Percentiles rank a stretch among this genome's conserved stretches.
These are phyloP conservation scores for Elaeis oleifera DNA, from an alignment of 202 grass and related monocot species.

Conservation along the genomic window DNA sequence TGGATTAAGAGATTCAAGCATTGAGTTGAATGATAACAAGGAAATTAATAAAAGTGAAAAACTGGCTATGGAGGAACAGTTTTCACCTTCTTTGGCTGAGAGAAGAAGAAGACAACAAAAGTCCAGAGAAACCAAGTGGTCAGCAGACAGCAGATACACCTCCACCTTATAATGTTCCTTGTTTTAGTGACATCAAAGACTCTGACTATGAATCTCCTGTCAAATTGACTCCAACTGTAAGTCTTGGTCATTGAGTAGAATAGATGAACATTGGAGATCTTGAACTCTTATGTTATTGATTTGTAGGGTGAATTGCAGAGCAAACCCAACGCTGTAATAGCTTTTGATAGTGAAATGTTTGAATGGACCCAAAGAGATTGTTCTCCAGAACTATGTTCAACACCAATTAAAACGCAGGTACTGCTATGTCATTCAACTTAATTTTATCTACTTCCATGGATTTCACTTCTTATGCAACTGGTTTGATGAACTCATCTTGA, in stretches of 20 bases:
- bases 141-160: constrained; percentile 35
- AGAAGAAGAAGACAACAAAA: constrained; percentile 35
- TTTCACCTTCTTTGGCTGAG: constrained; percentile 70
- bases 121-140: constrained; percentile 33
- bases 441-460: background rate
- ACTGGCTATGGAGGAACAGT: constrained; percentile 15
- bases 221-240: constrained; percentile 56
- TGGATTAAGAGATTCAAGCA: constrained; percentile 34
- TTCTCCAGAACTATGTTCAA: constrained; percentile 71
- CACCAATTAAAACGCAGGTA: constrained; percentile 57
- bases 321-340: constrained; percentile 29
- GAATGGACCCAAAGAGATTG: constrained; percentile 79
- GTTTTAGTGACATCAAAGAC: constrained; percentile 75
- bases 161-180: constrained; percentile 48
- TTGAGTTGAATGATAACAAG: constrained; percentile 20
- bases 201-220: constrained; percentile 43
- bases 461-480: constrained; percentile 17
- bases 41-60: constrained; percentile 22
- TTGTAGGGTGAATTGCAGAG: constrained; percentile 45
- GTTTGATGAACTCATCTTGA: background rate
- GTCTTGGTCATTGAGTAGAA: constrained; percentile 10
- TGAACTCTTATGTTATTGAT: constrained; percentile 4
- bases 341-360: constrained; percentile 77
- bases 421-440: background rate
- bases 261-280: background rate